These are phyloP conservation scores for Aegilops longissima DNA, from an alignment of 176 grass and related monocot species.

Conservation along the genomic window DNA sequence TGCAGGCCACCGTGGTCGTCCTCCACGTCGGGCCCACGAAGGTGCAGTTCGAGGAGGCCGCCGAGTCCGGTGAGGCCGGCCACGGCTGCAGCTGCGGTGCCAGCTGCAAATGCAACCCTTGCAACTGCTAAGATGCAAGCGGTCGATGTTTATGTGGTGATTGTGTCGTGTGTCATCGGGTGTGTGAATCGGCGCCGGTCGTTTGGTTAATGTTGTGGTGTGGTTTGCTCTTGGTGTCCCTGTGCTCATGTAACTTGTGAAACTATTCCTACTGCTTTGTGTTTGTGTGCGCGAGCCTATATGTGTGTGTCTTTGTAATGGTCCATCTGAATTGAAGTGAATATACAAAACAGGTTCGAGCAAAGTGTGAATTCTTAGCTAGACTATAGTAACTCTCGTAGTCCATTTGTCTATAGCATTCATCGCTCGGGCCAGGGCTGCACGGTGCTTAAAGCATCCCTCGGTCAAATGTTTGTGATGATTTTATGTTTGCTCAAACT, in stretches of 20 bases:
- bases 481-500: too few relatives aligned
- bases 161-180: neutral
- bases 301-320: neutral
- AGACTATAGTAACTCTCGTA: too few relatives aligned
- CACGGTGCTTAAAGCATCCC: too few relatives aligned
- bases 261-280: neutral
- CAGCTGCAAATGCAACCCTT: slow-evolving; percentile 49
- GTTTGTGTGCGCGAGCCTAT: neutral
- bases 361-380: neutral
- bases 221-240: neutral
- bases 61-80: slow-evolving; percentile 23
- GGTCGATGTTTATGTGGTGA: neutral
- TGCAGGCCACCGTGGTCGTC: slow-evolving; percentile 18
- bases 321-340: neutral
- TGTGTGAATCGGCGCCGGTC: neutral
- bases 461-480: too few relatives aligned
- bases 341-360: neutral
- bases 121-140: slow-evolving; percentile 36
- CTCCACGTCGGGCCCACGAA: slow-evolving; percentile 28
- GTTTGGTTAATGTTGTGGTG: neutral
- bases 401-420: neutral
- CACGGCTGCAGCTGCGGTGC: slow-evolving; percentile 42
- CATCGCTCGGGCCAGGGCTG: too few relatives aligned
- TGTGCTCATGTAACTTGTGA: neutral
- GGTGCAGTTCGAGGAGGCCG: slow-evolving; percentile 32